Evolutionary conservation across 176 grass and related monocot species (phyloP).

Genomic region (Rhynchospora breviuscula): DNA sequence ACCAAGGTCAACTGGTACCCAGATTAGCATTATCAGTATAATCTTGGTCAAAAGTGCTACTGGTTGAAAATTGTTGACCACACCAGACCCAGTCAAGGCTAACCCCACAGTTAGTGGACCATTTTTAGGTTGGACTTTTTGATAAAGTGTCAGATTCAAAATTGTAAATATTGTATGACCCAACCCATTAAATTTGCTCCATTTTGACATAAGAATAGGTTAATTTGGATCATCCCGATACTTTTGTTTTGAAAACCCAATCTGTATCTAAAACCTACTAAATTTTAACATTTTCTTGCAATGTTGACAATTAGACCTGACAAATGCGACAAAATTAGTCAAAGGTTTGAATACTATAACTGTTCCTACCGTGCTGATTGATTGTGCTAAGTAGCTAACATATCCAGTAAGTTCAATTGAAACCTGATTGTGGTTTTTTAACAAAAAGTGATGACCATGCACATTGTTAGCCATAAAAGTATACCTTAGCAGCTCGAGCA

Average conservation of each 20-base stretch:
- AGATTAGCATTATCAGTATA: background rate
- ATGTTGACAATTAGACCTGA: too few relatives aligned
- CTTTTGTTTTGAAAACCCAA: too few relatives aligned
- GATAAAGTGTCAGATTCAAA: too few relatives aligned
- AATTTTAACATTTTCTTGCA: too few relatives aligned
- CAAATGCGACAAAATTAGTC: background rate
- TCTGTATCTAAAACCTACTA: too few relatives aligned
- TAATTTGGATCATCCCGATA: too few relatives aligned
- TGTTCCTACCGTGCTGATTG: background rate
- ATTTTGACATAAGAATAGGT: too few relatives aligned
- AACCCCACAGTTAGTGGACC: background rate
- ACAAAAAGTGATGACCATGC: background rate
- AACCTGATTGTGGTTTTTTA: background rate
- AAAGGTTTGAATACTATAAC: background rate
- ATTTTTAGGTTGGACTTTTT: background rate
- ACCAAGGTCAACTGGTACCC: background rate
- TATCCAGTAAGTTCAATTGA: background rate
- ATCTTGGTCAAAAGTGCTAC: background rate
- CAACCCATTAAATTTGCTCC: too few relatives aligned
- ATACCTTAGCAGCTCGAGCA: conserved; percentile 88
- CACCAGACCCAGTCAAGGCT: background rate
- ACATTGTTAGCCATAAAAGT: background rate
- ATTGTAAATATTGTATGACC: too few relatives aligned
- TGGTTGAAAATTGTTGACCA: background rate
- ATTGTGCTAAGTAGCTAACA: background rate